A percentile compares a stretch with the other conserved stretches of the same genome.
Conservation (phyloP, 257 asterid genomes). For the Nicotiana benthamiana region DNA sequence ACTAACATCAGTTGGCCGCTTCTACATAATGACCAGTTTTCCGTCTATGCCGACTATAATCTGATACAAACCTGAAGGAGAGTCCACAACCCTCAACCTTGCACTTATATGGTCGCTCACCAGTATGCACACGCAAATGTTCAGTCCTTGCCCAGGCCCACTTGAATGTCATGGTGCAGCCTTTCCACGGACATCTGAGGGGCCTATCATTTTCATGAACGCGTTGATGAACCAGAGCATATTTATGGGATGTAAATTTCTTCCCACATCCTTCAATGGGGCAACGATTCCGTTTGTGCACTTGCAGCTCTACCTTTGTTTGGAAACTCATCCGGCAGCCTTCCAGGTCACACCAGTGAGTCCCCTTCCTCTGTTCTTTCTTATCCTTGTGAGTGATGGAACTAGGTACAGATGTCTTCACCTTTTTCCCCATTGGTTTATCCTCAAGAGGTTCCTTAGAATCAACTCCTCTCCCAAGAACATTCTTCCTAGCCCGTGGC, state of each 20-base stretch:
- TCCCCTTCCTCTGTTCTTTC: slow-evolving; percentile 28
- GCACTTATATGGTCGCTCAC: slow-evolving; percentile 72
- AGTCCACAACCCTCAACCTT: slow-evolving; percentile 71
- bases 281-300: slow-evolving; percentile 64
- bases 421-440: slow-evolving; percentile 17
- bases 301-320: slow-evolving; percentile 52
- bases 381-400: slow-evolving; percentile 14
- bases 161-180: slow-evolving; percentile 77
- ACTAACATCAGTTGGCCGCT: too few relatives aligned
- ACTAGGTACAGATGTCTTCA: slow-evolving; percentile 18
- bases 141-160: slow-evolving; percentile 99
- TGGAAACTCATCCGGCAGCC: slow-evolving; percentile 66
- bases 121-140: slow-evolving; percentile 80
- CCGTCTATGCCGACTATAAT: slow-evolving; percentile 79
- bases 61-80: slow-evolving; percentile 84
- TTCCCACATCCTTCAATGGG: slow-evolving; percentile 70
- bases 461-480: slow-evolving; percentile 11
- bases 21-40: slow-evolving; percentile 62
- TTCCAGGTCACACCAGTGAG: slow-evolving; percentile 50
- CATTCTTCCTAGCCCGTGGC: slow-evolving; percentile 40
- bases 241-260: slow-evolving; percentile 71
- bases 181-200: slow-evolving; percentile 77
- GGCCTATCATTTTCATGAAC: slow-evolving; percentile 84
- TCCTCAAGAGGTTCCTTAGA: slow-evolving; percentile 15
- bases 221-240: slow-evolving; percentile 59